phyloP scores from a whole-genome alignment of 179 eudicot genomes.

The Spinacia oleracea region DNA sequence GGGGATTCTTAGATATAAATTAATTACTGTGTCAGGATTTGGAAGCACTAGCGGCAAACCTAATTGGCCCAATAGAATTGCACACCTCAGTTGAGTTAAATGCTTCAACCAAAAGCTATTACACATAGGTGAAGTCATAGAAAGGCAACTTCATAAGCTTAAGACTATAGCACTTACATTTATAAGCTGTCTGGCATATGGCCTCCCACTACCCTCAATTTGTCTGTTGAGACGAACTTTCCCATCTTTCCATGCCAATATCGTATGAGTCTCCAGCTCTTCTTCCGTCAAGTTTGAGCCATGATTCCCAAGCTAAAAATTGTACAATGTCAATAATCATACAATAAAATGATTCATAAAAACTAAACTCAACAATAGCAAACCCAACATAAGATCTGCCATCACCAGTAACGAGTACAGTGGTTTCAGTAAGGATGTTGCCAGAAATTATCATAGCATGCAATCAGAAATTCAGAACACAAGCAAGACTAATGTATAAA shows the following conservation, averaged over 20 bases:
- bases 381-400: background rate
- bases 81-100: conserved; percentile 4
- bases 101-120: conserved; percentile 7
- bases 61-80: background rate
- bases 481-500: background rate
- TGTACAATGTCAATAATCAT: background rate
- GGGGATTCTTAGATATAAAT: background rate
- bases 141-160: conserved; percentile 6
- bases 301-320: conserved; percentile 72
- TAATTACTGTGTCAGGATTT: background rate
- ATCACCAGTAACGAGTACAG: background rate
- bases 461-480: background rate
- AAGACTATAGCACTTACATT: conserved; percentile 49
- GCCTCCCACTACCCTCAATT: conserved; percentile 51
- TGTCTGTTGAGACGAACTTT: conserved; percentile 55
- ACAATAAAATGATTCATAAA: conserved; percentile 2
- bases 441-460: background rate
- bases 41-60: conserved; percentile 8
- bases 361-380: background rate
- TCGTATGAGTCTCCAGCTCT: conserved; percentile 89
- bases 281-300: conserved; percentile 88
- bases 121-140: background rate
- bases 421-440: background rate
- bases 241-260: conserved; percentile 88
- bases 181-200: conserved; percentile 47